Conservation (phyloP, 139 green algal genomes). For the Coelastrella sp. region DNA sequence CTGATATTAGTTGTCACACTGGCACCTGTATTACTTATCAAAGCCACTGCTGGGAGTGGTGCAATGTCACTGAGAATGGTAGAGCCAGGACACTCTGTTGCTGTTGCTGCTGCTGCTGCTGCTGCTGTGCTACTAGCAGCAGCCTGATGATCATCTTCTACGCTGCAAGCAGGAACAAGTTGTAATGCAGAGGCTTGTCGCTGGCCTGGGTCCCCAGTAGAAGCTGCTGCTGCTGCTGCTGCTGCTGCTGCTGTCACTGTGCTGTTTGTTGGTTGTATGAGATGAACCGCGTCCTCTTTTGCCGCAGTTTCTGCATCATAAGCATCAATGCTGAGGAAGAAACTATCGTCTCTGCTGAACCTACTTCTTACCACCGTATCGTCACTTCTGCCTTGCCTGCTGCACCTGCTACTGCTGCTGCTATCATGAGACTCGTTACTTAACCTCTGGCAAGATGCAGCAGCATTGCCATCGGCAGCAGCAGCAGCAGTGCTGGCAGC, state of each 20-base stretch:
- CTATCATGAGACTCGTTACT: not conserved
- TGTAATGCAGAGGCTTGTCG: too few relatives aligned
- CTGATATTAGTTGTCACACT: not conserved
- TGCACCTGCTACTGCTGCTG: not conserved
- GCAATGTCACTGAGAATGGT: too few relatives aligned
- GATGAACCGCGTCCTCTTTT: not conserved
- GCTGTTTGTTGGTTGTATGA: not conserved
- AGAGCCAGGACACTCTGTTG: too few relatives aligned
- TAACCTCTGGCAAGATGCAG: not conserved
- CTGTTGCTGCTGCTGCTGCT: not conserved
- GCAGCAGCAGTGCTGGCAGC: constrained; percentile 7
- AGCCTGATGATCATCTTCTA: too few relatives aligned
- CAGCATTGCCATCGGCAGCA: not conserved
- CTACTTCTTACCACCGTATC: too few relatives aligned
- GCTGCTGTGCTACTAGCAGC: too few relatives aligned
- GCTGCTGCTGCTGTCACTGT: not conserved
- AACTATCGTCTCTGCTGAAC: not conserved
- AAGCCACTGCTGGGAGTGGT: not conserved
- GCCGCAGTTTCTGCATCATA: not conserved
- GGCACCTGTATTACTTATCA: not conserved
- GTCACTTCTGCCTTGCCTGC: too few relatives aligned
- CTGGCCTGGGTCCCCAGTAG: too few relatives aligned
- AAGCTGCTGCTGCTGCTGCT: too few relatives aligned
- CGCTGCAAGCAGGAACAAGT: too few relatives aligned
- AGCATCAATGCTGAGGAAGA: not conserved